phyloP scores from a whole-genome alignment of 495 filamentous ascomycete genomes.

The Bacidia gigantensis region DNA sequence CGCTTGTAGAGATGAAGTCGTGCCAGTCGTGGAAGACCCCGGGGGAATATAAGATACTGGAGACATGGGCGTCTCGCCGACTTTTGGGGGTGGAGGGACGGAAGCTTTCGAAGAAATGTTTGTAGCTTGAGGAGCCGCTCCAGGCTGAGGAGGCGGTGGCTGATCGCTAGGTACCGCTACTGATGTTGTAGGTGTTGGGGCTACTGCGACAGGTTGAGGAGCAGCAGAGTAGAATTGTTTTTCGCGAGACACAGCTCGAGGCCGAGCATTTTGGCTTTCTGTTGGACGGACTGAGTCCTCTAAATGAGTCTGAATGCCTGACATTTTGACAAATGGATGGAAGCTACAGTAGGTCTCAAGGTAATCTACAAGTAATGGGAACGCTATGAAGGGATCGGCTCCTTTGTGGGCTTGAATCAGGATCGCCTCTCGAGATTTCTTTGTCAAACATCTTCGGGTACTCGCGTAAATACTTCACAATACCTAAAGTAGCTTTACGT shows the following conservation, averaged over 20 bases:
- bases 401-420: too few species aligned
- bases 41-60: conserved; percentile 22
- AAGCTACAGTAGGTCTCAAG: too few species aligned
- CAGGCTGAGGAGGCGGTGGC: conserved; percentile 46
- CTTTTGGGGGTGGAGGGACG: conserved; percentile 43
- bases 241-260: too few species aligned
- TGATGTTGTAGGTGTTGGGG: conserved; percentile 11
- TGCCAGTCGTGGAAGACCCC: conserved; percentile 20
- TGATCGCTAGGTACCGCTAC: conserved; percentile 5
- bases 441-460: too few species aligned
- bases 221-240: too few species aligned
- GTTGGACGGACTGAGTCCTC: conserved; percentile 43
- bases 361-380: too few species aligned
- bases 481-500: too few species aligned
- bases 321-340: conserved; percentile 33
- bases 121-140: conserved; percentile 30
- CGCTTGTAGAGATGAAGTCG: too few species aligned
- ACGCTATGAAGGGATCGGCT: too few species aligned
- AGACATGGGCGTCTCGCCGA: conserved; percentile 27
- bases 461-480: too few species aligned
- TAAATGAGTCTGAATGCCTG: conserved; percentile 45
- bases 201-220: conserved; percentile 12
- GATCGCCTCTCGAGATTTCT: too few species aligned
- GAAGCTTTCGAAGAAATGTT: conserved; percentile 16
- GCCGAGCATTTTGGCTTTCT: conserved; percentile 35